Conservation (phyloP, 805 yeast genomes). For the Candida dendrica region DNA sequence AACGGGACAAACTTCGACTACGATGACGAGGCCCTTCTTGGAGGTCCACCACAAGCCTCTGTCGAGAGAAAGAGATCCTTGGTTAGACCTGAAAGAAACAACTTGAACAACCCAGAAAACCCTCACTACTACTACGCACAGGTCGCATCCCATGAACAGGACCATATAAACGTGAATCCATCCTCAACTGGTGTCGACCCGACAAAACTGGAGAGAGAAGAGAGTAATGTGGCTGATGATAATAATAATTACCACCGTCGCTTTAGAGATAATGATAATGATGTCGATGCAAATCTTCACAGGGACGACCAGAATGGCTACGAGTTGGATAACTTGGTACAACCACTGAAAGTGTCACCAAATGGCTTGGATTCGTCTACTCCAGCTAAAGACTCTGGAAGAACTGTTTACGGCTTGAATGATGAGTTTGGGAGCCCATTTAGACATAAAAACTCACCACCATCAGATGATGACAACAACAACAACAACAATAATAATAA, state of each 20-base stretch:
- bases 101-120: slow-evolving; percentile 53
- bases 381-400: slow-evolving; percentile 27
- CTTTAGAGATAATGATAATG: no score
- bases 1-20: slow-evolving; percentile 14
- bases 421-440: slow-evolving; percentile 39
- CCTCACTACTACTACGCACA: slow-evolving; percentile 76
- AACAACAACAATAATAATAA: no score
- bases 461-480: no score
- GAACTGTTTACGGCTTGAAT: slow-evolving; percentile 52
- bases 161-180: slow-evolving; percentile 57
- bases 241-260: no score
- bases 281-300: neutral
- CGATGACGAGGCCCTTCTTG: slow-evolving; percentile 29
- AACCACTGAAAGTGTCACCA: neutral
- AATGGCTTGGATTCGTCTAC: slow-evolving; percentile 1
- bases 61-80: slow-evolving; percentile 53
- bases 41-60: slow-evolving; percentile 13
- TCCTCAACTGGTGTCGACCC: slow-evolving; percentile 71
- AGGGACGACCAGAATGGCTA: slow-evolving; percentile 1
- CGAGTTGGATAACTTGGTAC: slow-evolving; percentile 14
- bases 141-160: slow-evolving; percentile 58
- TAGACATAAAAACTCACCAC: no score
- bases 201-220: slow-evolving; percentile 17
- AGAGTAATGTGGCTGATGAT: no score
- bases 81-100: slow-evolving; percentile 78